Conservation (phyloP, 345 rosid species). For the Acer campestre region DNA sequence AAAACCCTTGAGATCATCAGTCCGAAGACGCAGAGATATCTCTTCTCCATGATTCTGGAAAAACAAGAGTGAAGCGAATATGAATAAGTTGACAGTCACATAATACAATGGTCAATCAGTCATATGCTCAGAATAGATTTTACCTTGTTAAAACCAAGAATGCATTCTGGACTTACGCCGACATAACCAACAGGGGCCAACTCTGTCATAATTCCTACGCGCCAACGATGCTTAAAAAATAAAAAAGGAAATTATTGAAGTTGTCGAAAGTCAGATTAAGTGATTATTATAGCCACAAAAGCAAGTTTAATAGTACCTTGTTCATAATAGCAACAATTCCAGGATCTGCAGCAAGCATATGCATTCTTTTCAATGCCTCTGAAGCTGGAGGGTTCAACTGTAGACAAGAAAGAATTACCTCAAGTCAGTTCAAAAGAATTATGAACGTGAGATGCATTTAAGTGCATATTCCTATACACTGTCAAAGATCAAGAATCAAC, state of each 20-base stretch:
- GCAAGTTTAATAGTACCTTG: slow-evolving; percentile 47
- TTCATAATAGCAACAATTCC: slow-evolving; percentile 90
- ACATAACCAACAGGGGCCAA: slow-evolving; percentile 98
- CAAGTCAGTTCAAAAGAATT: neutral
- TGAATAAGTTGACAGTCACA: neutral
- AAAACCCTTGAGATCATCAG: slow-evolving; percentile 96
- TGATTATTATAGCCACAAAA: slow-evolving; percentile 3
- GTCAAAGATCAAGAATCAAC: slow-evolving; percentile 5
- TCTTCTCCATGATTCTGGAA: slow-evolving; percentile 92
- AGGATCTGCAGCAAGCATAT: slow-evolving; percentile 95
- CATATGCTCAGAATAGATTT: neutral
- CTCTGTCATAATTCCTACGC: slow-evolving; percentile 89
- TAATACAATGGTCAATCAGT: neutral
- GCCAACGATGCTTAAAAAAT: slow-evolving; percentile 74
- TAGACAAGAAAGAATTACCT: slow-evolving; percentile 3
- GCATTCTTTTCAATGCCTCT: slow-evolving; percentile 92
- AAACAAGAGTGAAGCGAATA: slow-evolving; percentile 13
- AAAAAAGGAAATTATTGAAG: slow-evolving; percentile 18
- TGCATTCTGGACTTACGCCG: slow-evolving; percentile 83
- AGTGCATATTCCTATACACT: neutral
- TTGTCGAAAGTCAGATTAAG: slow-evolving; percentile 2
- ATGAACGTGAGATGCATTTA: neutral
- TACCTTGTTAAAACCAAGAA: slow-evolving; percentile 94
- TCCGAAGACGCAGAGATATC: slow-evolving; percentile 92
- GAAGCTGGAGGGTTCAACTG: slow-evolving; percentile 87